Evolutionary conservation across 352 stramenopile species (phyloP), one percentile per base, ranked within the genome.

Genomic region (Phytophthora boehmeriae): DNA sequence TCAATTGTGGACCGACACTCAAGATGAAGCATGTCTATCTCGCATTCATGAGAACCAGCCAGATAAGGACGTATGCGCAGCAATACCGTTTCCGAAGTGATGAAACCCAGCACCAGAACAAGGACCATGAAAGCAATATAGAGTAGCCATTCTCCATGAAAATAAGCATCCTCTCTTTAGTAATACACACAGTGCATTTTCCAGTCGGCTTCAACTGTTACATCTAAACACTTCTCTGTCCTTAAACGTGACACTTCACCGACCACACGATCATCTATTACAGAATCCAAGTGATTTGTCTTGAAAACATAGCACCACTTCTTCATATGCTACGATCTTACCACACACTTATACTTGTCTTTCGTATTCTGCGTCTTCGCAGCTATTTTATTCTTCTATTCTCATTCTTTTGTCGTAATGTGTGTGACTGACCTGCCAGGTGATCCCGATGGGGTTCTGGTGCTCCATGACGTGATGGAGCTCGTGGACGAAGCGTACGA

Each of bases 401-500:
- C n/a, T n/a, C n/a, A n/a, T n/a, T n/a, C n/a, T n/a, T n/a, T 19
- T n/a, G 9, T 14, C 8, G 30, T 35, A 41, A 70, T 71, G 62
- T 71, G 62, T 25, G 62, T 71, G 28, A 71, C 55, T 0, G 62
- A 71, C 56, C 56, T 71, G 1, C 58, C 65, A 4, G 59, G 65
- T 38, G 62, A 68, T 50, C 65, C 65, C 1, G 65, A 73, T 41
- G 65, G 59, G 14, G 60, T 73, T 32, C 27, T 73, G 28, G 62
- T 71, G 35, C 62, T 71, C 14, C 62, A 71, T 55, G 62, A 71
- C 49, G 62, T 71, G 30, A 73, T 73, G 65, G 61, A 68, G 60
- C 59, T 68, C 19, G 54, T 66, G 41, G 60, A 66, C 32, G 53
- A 56, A 20, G 54, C 48, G 14, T 68, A 68, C 50, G 51, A 74